These are phyloP conservation scores for Amphirosellinia nigrospora DNA, from an alignment of 495 filamentous ascomycete genomes.

Conservation along the genomic window DNA sequence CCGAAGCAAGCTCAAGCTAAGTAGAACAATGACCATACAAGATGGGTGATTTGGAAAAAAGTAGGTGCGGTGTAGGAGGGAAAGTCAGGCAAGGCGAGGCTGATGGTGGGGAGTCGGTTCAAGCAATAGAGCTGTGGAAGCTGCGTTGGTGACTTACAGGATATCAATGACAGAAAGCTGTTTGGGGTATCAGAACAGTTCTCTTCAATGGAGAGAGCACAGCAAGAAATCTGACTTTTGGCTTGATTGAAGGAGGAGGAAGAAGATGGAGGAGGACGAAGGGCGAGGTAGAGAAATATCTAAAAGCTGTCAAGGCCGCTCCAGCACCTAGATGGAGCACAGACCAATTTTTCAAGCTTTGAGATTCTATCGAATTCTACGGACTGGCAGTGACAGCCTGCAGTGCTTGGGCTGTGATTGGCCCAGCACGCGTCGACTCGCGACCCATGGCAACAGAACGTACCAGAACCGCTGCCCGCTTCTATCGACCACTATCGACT, in stretches of 20 bases:
- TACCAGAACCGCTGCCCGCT: slow-evolving; percentile 19
- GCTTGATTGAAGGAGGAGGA: slow-evolving; percentile 27
- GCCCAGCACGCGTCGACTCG: slow-evolving; percentile 15
- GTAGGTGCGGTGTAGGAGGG: not conserved
- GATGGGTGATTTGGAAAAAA: slow-evolving; percentile 5
- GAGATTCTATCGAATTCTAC: slow-evolving; percentile 47
- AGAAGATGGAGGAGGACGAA: slow-evolving; percentile 22
- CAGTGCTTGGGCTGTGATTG: slow-evolving; percentile 31
- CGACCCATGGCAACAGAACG: slow-evolving; percentile 34
- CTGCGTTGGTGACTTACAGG: slow-evolving; percentile 33
- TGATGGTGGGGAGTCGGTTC: slow-evolving; percentile 18
- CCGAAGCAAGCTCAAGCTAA: not conserved
- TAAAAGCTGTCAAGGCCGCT: slow-evolving; percentile 26
- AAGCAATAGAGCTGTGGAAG: not conserved
- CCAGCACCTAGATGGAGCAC: slow-evolving; percentile 33
- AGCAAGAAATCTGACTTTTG: slow-evolving; percentile 15
- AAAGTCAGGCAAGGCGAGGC: slow-evolving; percentile 33
- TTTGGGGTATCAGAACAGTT: slow-evolving; percentile 34
- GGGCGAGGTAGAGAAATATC: slow-evolving; percentile 34
- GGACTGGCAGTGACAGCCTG: slow-evolving; percentile 33
- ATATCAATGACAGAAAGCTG: slow-evolving; percentile 19
- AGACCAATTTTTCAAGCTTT: slow-evolving; percentile 42
- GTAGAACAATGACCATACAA: not conserved
- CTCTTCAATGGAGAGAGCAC: slow-evolving; percentile 19
- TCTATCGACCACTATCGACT: slow-evolving; percentile 15